Evolutionary conservation across 352 stramenopile species (phyloP), one percentile per base, ranked within the genome.

Genomic region (Phytopythium sindhum): DNA sequence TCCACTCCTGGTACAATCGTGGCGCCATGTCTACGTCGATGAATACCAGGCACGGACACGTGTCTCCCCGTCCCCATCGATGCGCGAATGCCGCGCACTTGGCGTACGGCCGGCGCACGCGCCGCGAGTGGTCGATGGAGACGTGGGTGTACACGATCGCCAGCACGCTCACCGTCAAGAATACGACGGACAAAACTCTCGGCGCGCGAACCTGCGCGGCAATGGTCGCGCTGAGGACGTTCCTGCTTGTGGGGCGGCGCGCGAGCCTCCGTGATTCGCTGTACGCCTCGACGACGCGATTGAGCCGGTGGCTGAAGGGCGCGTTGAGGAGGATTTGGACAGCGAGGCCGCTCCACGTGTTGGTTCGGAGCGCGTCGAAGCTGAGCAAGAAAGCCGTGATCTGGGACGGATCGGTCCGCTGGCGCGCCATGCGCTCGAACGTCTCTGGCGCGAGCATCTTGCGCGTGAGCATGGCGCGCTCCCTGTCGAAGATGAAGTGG

Each of bases 41-140:
- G 24, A 65, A 65, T 9, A 62, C 62, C 3, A 75, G 41, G 29
- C 71, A 78, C 35, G 71, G 71, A 50, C 63, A 72, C 1, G 60
- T 26, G 19, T 68, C 31, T 61, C 71, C 42, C 21, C 47, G 9
- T 6, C 4, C 2, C 47, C 47, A 57, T 0, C 59, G 35, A 35
- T 68, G 50, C 7, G 59, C 59, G 29, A 54, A 64, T 3, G 39
- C 48, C 14, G 17, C 59, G 31, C 59, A 64, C 24, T 64, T 24
- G 1, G 59, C 33, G 37, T 53, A 64, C 33, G 23, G n/a, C 12
- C 37, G 7, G 14, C 59, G 59, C 1, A 15, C 23, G 12, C 7
- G 2, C 11, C 21, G 17, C 24, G 59, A 64, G 35, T 57, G 26
- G 12, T 31, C 17, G 37, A 64, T 59, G 17, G 59, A 24, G 9